These are phyloP conservation scores for Flaveria robusta DNA, from an alignment of 129 eudicot genomes.

Conservation along the genomic window DNA sequence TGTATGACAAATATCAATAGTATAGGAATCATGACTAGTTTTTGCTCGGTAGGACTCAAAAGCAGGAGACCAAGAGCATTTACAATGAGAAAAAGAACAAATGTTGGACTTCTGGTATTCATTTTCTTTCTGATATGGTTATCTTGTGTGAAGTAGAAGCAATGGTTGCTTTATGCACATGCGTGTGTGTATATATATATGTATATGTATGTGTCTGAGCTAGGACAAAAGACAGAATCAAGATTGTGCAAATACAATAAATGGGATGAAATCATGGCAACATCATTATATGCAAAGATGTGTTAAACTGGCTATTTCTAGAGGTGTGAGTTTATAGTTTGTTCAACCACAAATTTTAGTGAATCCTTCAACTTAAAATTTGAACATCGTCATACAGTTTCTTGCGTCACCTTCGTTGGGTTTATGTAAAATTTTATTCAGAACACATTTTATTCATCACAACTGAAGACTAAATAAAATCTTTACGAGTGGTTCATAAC, in stretches of 20 bases:
- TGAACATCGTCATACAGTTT: neutral
- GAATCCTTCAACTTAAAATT: neutral
- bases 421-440: neutral
- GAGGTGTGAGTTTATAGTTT: neutral
- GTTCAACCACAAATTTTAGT: neutral
- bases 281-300: slow-evolving; percentile 9
- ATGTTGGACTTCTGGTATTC: slow-evolving; percentile 13
- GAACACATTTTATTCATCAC: neutral
- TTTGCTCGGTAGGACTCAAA: slow-evolving; percentile 17
- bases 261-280: slow-evolving; percentile 19
- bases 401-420: neutral
- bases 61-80: slow-evolving; percentile 19
- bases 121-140: slow-evolving; percentile 9
- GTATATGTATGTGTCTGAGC: neutral
- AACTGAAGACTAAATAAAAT: no score
- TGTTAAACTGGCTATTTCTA: neutral
- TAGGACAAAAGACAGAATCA: neutral
- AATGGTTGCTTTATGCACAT: neutral
- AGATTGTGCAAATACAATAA: slow-evolving; percentile 4
- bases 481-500: neutral
- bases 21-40: slow-evolving; percentile 28
- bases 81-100: slow-evolving; percentile 20
- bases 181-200: neutral
- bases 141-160: neutral
- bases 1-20: slow-evolving; percentile 30